Evolutionary conservation across 2,329 filamentous ascomycete species (phyloP), one percentile per base, ranked within the genome.

Genomic region (Colletotrichum camelliae): DNA sequence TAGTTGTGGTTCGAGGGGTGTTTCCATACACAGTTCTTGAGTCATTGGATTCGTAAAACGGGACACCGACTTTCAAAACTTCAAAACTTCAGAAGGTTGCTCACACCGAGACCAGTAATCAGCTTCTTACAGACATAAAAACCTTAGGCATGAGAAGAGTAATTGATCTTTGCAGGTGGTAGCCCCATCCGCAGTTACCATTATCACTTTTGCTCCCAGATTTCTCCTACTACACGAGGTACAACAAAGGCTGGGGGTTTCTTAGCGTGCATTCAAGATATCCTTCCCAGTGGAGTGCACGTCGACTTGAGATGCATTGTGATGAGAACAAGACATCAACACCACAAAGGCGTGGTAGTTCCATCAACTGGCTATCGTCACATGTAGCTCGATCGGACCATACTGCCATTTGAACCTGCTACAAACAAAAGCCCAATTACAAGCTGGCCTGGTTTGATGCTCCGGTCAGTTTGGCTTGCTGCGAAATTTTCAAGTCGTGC

Each of bases 91-190:
- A 10, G 43, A 52, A 52, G 10, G 43, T 52, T 21, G 1, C n/a
- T 21, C 43, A 0, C 12, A 2, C 9, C 5, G 1, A 7, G n/a
- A 21, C n/a, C 0, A 21, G 43, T 10, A 18, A 35, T 35, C 4
- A 15, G 33, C 13, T 35, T 21, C 43, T 21, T n/a, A 21, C 10
- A 21, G 21, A 52, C n/a, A 43, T 5, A 2, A 52, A 5, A n/a
- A 6, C n/a, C n/a, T 9, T 3, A 43, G 39, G 39, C 39, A 43
- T 43, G 6, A 1, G 18, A 43, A 12, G 39, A 43, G 8, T 43
- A 43, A 9, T n/a, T 43, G 39, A n/a, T n/a, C 39, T 43, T 1
- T 43, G 16, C 2, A n/a, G 16, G 9, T 43, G 39, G 39, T 1
- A n/a, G 39, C 39, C 8, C 39, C 3, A 43, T 43, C 18, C 18